Base-by-base conservation (phyloP, 2,329 filamentous ascomycete species). In the Exophiala bonariae region DNA sequence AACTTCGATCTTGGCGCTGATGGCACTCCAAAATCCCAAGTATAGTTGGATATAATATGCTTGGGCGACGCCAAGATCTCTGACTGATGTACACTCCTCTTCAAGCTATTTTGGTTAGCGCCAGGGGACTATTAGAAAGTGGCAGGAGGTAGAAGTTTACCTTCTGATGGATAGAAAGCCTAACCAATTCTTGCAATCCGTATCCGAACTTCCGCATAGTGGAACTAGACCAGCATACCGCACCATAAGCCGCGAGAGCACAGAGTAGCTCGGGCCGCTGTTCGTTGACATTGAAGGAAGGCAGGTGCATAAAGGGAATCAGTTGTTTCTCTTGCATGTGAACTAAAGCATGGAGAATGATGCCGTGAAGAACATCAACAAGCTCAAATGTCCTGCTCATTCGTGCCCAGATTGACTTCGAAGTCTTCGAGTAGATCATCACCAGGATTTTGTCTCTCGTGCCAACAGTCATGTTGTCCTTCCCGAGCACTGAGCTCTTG, bases 371-470 rank as follows among this genome's bases (percentile, higher is more conserved):
- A 1, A 73, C 46, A 22, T 72, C 67, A 0, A 65, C 62, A 0
- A 66, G 66, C 0, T 69, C 69, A 13, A 73, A 72, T 0, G 66
- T 70, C 3, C 67, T 63, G 13, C 69, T 64, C 74, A 77, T 14
- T 76, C 79, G 16, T 4, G 32, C 32, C 14, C 14, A n/a, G 17
- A n/a, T n/a, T 34, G 32, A 34, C 32, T 34, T n/a, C 32, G 32
- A 14, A 34, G 32, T 14, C n/a, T n/a, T n/a, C n/a, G n/a, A n/a
- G n/a, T n/a, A 67, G 1, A 87, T 78, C 48, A 87, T 74, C 9
- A 78, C 82, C 45, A 89, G 68, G 1, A 87, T 75, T 37, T 75
- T 76, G 62, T 89, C 85, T 3, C 82, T 76, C 16, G n/a, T n/a
- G n/a, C n/a, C n/a, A n/a, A n/a, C n/a, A n/a, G n/a, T n/a, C n/a